Base-by-base conservation (phyloP, 441 rosid genomes). In the Arabidopsis hybrid region DNA sequence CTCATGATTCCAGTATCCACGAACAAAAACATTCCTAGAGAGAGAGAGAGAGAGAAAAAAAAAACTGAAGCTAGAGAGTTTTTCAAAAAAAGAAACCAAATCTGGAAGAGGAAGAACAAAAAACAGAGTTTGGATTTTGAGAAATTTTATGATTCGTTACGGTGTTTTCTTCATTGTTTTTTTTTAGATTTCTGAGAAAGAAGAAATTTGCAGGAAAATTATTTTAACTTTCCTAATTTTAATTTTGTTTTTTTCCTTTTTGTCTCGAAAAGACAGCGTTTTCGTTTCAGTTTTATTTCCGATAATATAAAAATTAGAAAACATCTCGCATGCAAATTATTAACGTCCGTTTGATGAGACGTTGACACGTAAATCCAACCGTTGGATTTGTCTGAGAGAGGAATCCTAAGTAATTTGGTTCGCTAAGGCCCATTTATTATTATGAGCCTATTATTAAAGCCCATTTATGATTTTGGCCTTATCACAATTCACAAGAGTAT, bases 181-280 rank as follows among this genome's bases (percentile, higher is more conserved):
- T 21, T 80, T 79, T 75, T 67, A 78, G 82, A 80, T 73, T 71
- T 79, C 69, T 69, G 89, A 85, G 88, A 84, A 38, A 82, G 78
- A 47, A 7, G 9, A 38, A 40, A 49, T 81, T 84, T 77, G 79
- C 84, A 80, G 80, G 85, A 77, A 83, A 80, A 14, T 79, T 77
- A 81, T 61, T 40, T 21, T 21, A 21, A 34, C 46, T 60, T 57
- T 60, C 43, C 50, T 45, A 62, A 62, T 2, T 62, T 71, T 58
- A 39, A 51, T 38, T 21, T 21, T 21, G 26, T 60, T 51, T 40
- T 46, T 50, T 35, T 8, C 31, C 13, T 38, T 49, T 43, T 60
- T 21, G 26, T 59, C 14, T 77, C 69, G 72, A 52, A 72, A 34
- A 55, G 66, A 73, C 65, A 79, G 65, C 73, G n/a, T 67, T 13